Evolutionary conservation across 768 basidiomycete species (phyloP), one percentile per base, ranked within the genome.

Genomic region (Plicaturopsis crispa): DNA sequence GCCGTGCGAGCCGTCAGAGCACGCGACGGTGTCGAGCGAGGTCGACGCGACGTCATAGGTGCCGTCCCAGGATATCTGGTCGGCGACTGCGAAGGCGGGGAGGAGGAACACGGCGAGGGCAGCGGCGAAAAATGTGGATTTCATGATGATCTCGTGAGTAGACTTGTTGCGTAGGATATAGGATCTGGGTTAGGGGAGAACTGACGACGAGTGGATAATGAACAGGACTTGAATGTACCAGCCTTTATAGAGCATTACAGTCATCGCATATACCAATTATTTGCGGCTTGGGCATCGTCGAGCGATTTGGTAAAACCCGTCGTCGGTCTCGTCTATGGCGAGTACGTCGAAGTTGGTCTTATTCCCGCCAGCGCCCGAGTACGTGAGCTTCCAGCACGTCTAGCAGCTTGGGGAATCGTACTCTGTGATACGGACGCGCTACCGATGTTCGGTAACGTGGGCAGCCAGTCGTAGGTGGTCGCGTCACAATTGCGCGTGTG

Each of bases 221-320:
- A n/a, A n/a, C n/a, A n/a, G n/a, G n/a, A n/a, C n/a, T n/a, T n/a
- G n/a, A n/a, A n/a, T n/a, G n/a, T n/a, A n/a, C n/a, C n/a, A n/a
- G n/a, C n/a, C n/a, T n/a, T n/a, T n/a, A n/a, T n/a, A n/a, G n/a
- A n/a, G n/a, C n/a, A n/a, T n/a, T n/a, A n/a, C n/a, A n/a, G n/a
- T n/a, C n/a, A n/a, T n/a, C n/a, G n/a, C n/a, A n/a, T n/a, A n/a
- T n/a, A n/a, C n/a, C n/a, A n/a, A n/a, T n/a, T n/a, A n/a, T n/a
- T n/a, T n/a, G n/a, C n/a, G n/a, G n/a, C n/a, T n/a, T n/a, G n/a
- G n/a, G n/a, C n/a, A n/a, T n/a, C n/a, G n/a, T n/a, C n/a, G n/a
- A n/a, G n/a, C n/a, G n/a, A n/a, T n/a, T n/a, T n/a, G n/a, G 44
- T 61, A 60, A 53, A 62, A 61, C 14, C 60, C 59, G 18, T 44